Base-by-base conservation (phyloP, 345 rosid genomes). In the Eucalyptus lansdowneana region DNA sequence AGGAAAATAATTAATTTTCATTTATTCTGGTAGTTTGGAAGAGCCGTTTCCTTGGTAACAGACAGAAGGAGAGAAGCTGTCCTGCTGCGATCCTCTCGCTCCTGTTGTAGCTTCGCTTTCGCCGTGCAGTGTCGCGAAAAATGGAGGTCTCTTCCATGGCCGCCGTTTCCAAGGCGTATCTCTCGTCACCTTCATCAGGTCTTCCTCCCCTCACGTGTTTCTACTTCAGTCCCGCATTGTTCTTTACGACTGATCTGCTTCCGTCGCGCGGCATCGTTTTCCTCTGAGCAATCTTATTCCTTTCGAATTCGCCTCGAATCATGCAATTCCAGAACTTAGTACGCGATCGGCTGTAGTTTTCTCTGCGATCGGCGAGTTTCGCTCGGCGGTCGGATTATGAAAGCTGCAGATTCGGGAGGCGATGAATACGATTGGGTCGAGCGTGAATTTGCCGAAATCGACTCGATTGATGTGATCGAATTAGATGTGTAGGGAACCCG, bases 111-210 rank as follows among this genome's bases (percentile, higher is more conserved):
- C 34, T 34, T 34, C 34, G 2, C 3, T 34, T 34, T 34, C 34
- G 34, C 34, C 34, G 34, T 34, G 34, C 34, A 34, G 34, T 34
- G 34, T 0, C 1, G 42, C 44, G 15, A 56, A 42, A 89, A 10
- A 96, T 96, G 97, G 96, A 94, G 88, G 91, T 92, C 86, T 89
- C 93, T 88, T 93, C 92, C 19, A 72, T 93, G 40, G 89, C 94
- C 49, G 86, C 92, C 19, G 67, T 88, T 60, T 89, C 94, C 76
- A 88, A 86, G 67, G 86, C 83, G 85, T 87, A n/a, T 90, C 88
- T 80, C 44, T 24, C 62, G 53, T 54, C 91, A 56, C 88, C 93
- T 89, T 87, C 95, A 22, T 50, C 90, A 93, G 98, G 97, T 96
- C 90, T 89, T 85, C 89, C 80, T 76, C 47, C 25, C 7, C 69